A percentile compares a stretch with the other conserved stretches of the same genome.
Evolutionary conservation across 2,329 filamentous ascomycete species (phyloP).

Genomic region (Thermoascus crustaceus): DNA sequence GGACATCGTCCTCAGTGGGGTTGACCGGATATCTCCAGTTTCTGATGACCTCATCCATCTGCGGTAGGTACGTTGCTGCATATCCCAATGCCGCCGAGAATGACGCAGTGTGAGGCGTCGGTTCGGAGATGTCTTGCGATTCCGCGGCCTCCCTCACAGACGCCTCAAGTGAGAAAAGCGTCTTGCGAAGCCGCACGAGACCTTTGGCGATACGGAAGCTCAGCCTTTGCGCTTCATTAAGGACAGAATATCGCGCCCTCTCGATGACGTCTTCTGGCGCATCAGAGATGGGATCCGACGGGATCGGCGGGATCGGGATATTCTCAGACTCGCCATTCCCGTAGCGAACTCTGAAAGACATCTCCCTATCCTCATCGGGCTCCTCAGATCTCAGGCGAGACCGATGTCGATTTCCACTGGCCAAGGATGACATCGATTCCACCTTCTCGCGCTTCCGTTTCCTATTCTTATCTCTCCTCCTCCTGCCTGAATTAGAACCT

Average conservation of each 20-base stretch:
- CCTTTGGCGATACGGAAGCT: slow-evolving; percentile 50
- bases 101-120: slow-evolving; percentile 26
- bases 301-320: slow-evolving; percentile 40
- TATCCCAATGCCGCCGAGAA: slow-evolving; percentile 38
- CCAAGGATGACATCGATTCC: slow-evolving; percentile 34
- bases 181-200: slow-evolving; percentile 46
- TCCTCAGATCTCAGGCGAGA: slow-evolving; percentile 41
- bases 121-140: slow-evolving; percentile 17
- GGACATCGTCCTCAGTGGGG: slow-evolving; percentile 45
- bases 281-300: slow-evolving; percentile 15
- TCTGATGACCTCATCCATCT: slow-evolving; percentile 49
- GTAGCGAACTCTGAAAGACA: slow-evolving; percentile 50
- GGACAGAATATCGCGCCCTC: slow-evolving; percentile 36
- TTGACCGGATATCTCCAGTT: slow-evolving; percentile 54
- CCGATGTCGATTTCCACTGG: slow-evolving; percentile 39
- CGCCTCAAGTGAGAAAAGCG: slow-evolving; percentile 46
- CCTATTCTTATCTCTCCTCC: slow-evolving; percentile 32
- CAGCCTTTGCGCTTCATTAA: slow-evolving; percentile 45
- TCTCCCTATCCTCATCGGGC: slow-evolving; percentile 31
- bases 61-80: slow-evolving; percentile 41
- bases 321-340: slow-evolving; percentile 54
- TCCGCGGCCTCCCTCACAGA: slow-evolving; percentile 24
- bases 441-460: slow-evolving; percentile 52
- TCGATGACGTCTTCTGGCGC: slow-evolving; percentile 28
- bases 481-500: slow-evolving; percentile 20